A percentile compares a stretch with the other conserved stretches of the same genome.
phyloP scores from a whole-genome alignment of 2,329 filamentous ascomycete species.

The Talaromyces sp. region DNA sequence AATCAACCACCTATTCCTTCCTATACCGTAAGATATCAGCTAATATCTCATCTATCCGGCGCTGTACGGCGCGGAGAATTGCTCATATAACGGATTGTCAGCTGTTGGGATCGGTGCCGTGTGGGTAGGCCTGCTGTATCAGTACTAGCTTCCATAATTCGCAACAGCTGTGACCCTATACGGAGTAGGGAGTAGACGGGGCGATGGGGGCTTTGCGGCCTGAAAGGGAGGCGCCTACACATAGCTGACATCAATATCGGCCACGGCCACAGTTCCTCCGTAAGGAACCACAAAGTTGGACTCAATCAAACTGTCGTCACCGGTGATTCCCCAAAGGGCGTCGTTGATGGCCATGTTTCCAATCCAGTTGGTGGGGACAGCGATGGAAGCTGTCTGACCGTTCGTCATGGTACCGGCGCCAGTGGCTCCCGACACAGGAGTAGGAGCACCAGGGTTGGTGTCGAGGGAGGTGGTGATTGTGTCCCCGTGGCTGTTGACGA shows the following conservation, averaged over 20 bases:
- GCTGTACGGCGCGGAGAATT: too few relatives aligned
- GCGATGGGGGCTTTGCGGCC: too few relatives aligned
- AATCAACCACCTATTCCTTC: too few relatives aligned
- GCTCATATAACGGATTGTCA: too few relatives aligned
- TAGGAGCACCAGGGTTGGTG: neutral
- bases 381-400: neutral
- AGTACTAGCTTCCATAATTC: too few relatives aligned
- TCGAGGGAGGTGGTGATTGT: slow-evolving; percentile 9
- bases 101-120: too few relatives aligned
- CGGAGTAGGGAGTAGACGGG: too few relatives aligned
- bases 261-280: slow-evolving; percentile 3
- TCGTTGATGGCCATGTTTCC: slow-evolving; percentile 13
- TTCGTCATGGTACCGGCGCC: slow-evolving; percentile 7
- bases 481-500: slow-evolving; percentile 8
- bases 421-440: neutral
- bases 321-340: slow-evolving; percentile 3
- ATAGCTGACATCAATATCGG: slow-evolving; percentile 11
- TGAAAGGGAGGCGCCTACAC: too few relatives aligned
- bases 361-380: slow-evolving; percentile 11
- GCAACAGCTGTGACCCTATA: too few relatives aligned
- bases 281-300: slow-evolving; percentile 7
- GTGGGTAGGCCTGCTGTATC: too few relatives aligned
- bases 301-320: slow-evolving; percentile 11
- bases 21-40: too few relatives aligned
- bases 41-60: too few relatives aligned